phyloP scores from a whole-genome alignment of 164 flowering plant species.

The Chimonanthus salicifolius region DNA sequence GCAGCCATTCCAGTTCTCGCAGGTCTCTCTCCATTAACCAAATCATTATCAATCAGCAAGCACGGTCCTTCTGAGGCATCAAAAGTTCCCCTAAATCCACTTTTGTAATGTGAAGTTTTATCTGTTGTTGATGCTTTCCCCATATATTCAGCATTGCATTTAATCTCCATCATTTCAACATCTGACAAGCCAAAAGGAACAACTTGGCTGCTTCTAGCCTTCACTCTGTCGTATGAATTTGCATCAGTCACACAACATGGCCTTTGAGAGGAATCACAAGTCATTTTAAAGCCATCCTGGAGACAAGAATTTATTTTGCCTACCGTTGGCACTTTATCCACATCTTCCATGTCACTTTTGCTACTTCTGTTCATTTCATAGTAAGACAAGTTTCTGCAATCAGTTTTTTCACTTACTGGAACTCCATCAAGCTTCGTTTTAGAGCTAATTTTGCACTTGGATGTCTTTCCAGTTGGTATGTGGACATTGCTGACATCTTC shows the following conservation, averaged over 20 bases:
- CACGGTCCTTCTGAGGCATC: neutral
- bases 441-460: neutral
- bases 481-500: neutral
- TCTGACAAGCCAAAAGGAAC: slow-evolving; percentile 24
- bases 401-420: no score
- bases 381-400: no score
- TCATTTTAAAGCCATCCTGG: no score
- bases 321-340: no score
- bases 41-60: neutral
- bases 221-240: neutral
- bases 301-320: no score
- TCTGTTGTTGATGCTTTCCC: neutral
- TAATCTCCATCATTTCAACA: slow-evolving; percentile 17
- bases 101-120: slow-evolving; percentile 5
- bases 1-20: neutral
- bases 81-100: neutral
- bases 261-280: no score
- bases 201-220: slow-evolving; percentile 9
- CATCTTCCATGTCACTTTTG: no score
- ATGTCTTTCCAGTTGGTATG: neutral
- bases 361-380: neutral
- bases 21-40: neutral
- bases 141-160: slow-evolving; percentile 5
- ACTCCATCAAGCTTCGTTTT: neutral
- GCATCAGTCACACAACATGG: neutral